Conservation (phyloP, 2,329 filamentous ascomycete species). For the Metarhizium brunneum region DNA sequence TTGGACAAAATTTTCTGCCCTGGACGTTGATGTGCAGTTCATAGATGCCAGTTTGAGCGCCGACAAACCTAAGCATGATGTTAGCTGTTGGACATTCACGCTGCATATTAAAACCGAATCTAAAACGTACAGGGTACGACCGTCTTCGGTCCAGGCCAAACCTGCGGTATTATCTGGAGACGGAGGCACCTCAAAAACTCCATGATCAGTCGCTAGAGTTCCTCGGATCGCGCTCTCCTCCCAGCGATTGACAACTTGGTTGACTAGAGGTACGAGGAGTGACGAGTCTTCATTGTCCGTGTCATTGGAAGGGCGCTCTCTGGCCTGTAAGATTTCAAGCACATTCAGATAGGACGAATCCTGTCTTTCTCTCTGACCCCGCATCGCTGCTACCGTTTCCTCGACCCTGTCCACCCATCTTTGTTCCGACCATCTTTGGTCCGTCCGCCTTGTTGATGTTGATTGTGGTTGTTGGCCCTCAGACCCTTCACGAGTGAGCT, state of each 20-base stretch:
- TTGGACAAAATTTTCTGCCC: slow-evolving; percentile 49
- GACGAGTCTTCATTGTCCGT: slow-evolving; percentile 26
- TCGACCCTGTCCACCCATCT: slow-evolving; percentile 24
- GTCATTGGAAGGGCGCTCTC: slow-evolving; percentile 21
- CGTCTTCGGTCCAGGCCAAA: slow-evolving; percentile 53
- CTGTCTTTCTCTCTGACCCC: slow-evolving; percentile 26
- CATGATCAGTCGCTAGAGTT: slow-evolving; percentile 25
- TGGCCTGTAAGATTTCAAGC: slow-evolving; percentile 26
- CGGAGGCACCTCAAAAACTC: slow-evolving; percentile 33
- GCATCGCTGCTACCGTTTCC: slow-evolving; percentile 26
- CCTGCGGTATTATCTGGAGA: slow-evolving; percentile 51
- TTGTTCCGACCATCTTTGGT: slow-evolving; percentile 21
- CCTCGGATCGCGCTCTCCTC: slow-evolving; percentile 26
- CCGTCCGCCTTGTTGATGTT: slow-evolving; percentile 10
- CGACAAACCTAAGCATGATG: slow-evolving; percentile 37
- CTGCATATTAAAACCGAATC: not conserved
- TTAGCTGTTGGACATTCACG: slow-evolving; percentile 9
- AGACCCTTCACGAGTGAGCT: slow-evolving; percentile 19
- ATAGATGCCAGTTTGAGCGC: slow-evolving; percentile 65
- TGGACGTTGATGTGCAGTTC: slow-evolving; percentile 60
- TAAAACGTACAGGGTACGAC: slow-evolving; percentile 44
- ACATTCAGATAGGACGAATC: slow-evolving; percentile 27
- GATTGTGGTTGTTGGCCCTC: slow-evolving; percentile 1
- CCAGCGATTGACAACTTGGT: slow-evolving; percentile 27
- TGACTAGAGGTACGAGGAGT: slow-evolving; percentile 26